Evolutionary conservation across 2,329 filamentous ascomycete species (phyloP), one percentile per base, ranked within the genome.

Genomic region (Immersiporthe knoxdaviesiana): DNA sequence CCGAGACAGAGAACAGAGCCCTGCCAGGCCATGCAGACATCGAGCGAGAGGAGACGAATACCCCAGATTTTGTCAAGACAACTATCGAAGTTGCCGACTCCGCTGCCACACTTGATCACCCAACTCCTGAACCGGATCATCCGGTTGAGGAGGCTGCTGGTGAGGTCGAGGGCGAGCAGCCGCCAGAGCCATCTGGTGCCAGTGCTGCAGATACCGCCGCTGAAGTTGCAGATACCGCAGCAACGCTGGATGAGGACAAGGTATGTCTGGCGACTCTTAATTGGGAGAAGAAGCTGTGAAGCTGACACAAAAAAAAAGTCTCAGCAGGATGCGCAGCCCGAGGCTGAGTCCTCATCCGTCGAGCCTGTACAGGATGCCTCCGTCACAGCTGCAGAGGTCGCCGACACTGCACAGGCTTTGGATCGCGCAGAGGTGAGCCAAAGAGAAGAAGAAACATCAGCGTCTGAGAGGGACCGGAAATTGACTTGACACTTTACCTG

Each of bases 301-400:
- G 18, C n/a, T 62, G 39, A 62, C 16, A 11, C 3, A 12, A 44
- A 8, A 14, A 11, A 14, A 12, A 44, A 8, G 24, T 27, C 37
- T 5, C n/a, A 16, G 12, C 21, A 62, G 35, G 18, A 30, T 16
- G 35, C 14, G n/a, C 60, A 62, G 37, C 37, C 37, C 21, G 39
- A 62, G 39, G 14, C 37, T 47, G 37, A 61, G 12, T 10, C 58
- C 12, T 61, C n/a, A 27, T 37, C 21, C 73, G 21, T 52, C 65
- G 37, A 41, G 21, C 81, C 81, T 6, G 81, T 27, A n/a, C 41
- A 66, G 56, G 75, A 84, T 68, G 79, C 81, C 54, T 79, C 82
- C 14, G 75, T 75, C 6, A 82, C 79, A 8, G 82, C 82, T 7
- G 81, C 80, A 2, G 83, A 85, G 72, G 81, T 83, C 41, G 80